Conservation (phyloP, 805 yeast species). For the Ascoidea rubescens region DNA sequence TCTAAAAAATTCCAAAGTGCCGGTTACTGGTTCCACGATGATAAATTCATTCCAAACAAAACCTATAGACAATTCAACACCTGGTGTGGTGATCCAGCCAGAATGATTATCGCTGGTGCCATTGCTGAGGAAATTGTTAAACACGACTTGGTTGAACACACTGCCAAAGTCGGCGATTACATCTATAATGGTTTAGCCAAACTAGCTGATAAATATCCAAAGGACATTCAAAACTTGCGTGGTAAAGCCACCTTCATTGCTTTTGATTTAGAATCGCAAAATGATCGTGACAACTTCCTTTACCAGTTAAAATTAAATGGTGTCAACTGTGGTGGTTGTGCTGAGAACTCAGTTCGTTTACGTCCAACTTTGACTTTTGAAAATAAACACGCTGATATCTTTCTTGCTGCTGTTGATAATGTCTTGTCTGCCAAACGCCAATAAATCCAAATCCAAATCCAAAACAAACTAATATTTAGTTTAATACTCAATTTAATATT, state of each 20-base stretch:
- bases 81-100: conserved; percentile 69
- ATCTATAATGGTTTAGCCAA: conserved; percentile 28
- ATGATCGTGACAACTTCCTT: conserved; percentile 33
- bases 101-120: conserved; percentile 47
- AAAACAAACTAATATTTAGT: too few species aligned
- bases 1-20: conserved; percentile 66
- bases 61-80: conserved; percentile 65
- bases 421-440: conserved; percentile 16
- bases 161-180: conserved; percentile 40
- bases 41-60: conserved; percentile 40
- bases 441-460: neutral
- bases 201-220: conserved; percentile 24
- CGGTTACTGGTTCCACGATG: conserved; percentile 53
- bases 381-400: conserved; percentile 44
- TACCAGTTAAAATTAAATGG: conserved; percentile 34
- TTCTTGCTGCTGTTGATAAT: conserved; percentile 26
- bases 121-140: conserved; percentile 41
- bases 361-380: conserved; percentile 55
- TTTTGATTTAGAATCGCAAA: conserved; percentile 36
- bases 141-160: conserved; percentile 32
- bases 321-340: conserved; percentile 58
- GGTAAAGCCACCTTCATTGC: conserved; percentile 62
- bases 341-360: conserved; percentile 41
- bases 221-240: conserved; percentile 33
- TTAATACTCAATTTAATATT: too few species aligned